Evolutionary conservation across 495 filamentous ascomycete species (phyloP).

Genomic region (Beverwykella pulmonaria): DNA sequence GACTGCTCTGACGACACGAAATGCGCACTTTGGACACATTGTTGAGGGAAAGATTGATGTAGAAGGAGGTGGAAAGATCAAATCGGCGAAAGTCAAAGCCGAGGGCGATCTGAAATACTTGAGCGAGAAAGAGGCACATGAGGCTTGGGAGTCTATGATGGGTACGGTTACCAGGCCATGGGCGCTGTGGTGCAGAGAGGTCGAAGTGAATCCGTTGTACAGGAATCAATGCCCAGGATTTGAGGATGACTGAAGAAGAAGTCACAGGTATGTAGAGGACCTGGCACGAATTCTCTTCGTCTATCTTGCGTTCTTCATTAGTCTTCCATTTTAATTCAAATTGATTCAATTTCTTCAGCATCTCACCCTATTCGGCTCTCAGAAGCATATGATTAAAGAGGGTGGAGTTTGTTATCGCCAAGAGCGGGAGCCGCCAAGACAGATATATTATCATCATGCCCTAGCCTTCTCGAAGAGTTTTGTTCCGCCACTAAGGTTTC

Average conservation of each 20-base stretch:
- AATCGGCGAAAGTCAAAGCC: conserved; percentile 43
- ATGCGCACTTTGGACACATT: conserved; percentile 38
- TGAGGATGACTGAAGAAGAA: conserved; percentile 15
- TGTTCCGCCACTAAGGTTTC: conserved; percentile 35
- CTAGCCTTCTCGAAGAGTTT: background rate
- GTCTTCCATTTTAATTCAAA: background rate
- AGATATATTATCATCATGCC: conserved; percentile 5
- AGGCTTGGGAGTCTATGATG: conserved; percentile 38
- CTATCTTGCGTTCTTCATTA: background rate
- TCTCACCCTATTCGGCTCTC: background rate
- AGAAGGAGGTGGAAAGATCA: conserved; percentile 43
- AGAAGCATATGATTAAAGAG: background rate
- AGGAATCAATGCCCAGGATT: conserved; percentile 39
- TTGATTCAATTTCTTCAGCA: background rate
- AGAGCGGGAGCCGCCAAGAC: conserved; percentile 11
- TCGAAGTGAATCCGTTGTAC: conserved; percentile 43
- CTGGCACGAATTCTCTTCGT: background rate
- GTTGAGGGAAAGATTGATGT: conserved; percentile 36
- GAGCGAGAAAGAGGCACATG: conserved; percentile 43
- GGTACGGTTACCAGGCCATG: conserved; percentile 38
- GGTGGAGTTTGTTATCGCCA: conserved; percentile 6
- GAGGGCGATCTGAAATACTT: conserved; percentile 45
- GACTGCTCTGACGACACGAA: conserved; percentile 41
- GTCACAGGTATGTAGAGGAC: background rate
- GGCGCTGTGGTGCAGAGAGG: conserved; percentile 46